A percentile compares a stretch with the other conserved stretches of the same genome.
phyloP scores from a whole-genome alignment of 129 eudicot species.

The Saussurea involucrata region DNA sequence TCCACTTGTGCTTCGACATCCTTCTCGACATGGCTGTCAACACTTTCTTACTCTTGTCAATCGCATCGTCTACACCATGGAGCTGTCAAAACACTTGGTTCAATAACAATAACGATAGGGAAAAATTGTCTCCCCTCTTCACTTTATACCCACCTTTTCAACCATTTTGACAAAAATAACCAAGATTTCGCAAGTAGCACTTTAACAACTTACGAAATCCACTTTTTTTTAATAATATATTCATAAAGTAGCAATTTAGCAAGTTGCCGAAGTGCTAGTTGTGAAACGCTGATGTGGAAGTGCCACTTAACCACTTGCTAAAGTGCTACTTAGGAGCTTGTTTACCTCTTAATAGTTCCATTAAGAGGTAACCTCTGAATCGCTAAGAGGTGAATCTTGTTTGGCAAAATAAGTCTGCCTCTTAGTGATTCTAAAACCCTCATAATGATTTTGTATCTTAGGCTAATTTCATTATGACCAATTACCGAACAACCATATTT shows the following conservation, averaged over 20 bases:
- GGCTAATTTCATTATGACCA: no score
- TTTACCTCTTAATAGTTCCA: no score
- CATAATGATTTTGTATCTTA: no score
- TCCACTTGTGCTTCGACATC: conserved; percentile 88
- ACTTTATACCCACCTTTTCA: not conserved
- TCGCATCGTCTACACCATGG: conserved; percentile 90
- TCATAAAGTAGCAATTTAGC: not conserved
- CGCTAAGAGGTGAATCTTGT: no score
- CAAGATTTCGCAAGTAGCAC: not conserved
- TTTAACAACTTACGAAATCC: not conserved
- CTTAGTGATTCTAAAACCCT: no score
- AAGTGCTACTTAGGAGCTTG: not conserved
- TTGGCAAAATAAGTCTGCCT: no score
- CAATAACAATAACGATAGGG: not conserved
- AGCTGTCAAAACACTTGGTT: conserved; percentile 47
- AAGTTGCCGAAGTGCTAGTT: not conserved
- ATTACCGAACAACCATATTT: no score
- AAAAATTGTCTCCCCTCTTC: not conserved
- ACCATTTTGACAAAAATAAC: not conserved
- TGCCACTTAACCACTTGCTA: no score
- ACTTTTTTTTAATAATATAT: not conserved
- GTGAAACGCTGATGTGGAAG: no score
- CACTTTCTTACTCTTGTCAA: conserved; percentile 91
- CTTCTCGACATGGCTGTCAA: conserved; percentile 83
- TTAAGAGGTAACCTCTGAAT: no score